Evolutionary conservation across 1,284 basidiomycete species (phyloP).

Genomic region (Trichosporon asahii): DNA sequence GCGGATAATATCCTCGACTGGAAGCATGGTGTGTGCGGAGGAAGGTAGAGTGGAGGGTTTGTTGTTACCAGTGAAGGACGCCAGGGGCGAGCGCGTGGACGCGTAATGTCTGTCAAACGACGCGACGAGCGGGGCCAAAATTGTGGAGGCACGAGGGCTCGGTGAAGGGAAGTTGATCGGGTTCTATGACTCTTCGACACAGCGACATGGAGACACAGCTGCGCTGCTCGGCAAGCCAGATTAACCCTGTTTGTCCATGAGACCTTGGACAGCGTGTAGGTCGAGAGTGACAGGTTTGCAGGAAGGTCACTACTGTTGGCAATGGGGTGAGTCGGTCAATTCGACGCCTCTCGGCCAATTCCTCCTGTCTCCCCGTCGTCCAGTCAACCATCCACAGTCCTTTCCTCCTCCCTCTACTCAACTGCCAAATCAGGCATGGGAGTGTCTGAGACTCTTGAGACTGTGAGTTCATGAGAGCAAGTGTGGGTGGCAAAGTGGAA

Average conservation of each 20-base stretch:
- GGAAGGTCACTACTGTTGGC: too few relatives aligned
- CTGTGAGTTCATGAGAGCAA: neutral
- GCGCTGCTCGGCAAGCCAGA: too few relatives aligned
- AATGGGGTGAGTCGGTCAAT: neutral
- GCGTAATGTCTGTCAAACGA: constrained; percentile 5
- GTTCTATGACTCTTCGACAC: neutral
- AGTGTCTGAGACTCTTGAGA: neutral
- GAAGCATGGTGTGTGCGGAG: constrained; percentile 23
- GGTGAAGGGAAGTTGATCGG: neutral
- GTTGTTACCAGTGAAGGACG: neutral
- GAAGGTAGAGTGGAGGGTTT: neutral
- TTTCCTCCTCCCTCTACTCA: too few relatives aligned
- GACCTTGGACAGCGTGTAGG: too few relatives aligned
- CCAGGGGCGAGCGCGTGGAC: neutral
- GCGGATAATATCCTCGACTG: constrained; percentile 34
- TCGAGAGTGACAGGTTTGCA: too few relatives aligned
- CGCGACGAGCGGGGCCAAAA: neutral
- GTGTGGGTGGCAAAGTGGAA: neutral
- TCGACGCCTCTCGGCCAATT: neutral
- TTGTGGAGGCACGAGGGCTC: neutral
- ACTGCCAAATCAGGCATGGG: neutral
- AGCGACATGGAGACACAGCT: too few relatives aligned
- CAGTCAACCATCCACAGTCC: too few relatives aligned
- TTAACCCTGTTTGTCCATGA: too few relatives aligned
- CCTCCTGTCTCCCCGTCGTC: neutral